These are phyloP conservation scores for Mycena rosella DNA, from an alignment of 768 basidiomycete genomes.

Conservation along the genomic window DNA sequence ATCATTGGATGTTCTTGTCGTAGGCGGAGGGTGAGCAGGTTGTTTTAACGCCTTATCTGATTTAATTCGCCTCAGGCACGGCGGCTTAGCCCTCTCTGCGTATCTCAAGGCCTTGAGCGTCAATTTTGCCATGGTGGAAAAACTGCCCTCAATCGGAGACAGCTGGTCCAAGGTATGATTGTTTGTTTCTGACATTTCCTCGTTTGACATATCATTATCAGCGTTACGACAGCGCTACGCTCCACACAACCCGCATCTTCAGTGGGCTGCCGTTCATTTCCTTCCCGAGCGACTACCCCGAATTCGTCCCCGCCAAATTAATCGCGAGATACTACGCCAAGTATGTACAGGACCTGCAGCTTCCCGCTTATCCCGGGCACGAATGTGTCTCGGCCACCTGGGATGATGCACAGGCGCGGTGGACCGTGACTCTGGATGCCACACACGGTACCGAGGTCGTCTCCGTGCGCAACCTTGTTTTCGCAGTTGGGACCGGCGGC, in stretches of 20 bases:
- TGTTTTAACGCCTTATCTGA: neutral
- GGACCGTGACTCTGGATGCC: conserved; percentile 46
- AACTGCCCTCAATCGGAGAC: conserved; percentile 55
- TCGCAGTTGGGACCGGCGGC: conserved; percentile 38
- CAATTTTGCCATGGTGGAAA: conserved; percentile 61
- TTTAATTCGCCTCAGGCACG: conserved; percentile 29
- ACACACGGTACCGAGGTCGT: conserved; percentile 36
- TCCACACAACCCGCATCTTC: conserved; percentile 45
- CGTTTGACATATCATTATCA: neutral
- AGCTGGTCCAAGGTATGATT: conserved; percentile 59
- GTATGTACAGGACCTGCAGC: conserved; percentile 25
- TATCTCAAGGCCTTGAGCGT: conserved; percentile 59
- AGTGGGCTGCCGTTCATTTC: conserved; percentile 38
- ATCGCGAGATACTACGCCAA: conserved; percentile 33
- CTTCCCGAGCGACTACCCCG: conserved; percentile 33
- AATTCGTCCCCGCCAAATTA: conserved; percentile 32
- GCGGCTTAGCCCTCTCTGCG: conserved; percentile 38
- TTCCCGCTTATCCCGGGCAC: conserved; percentile 29
- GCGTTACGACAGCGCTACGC: conserved; percentile 36
- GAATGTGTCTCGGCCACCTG: conserved; percentile 38
- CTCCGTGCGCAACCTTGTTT: conserved; percentile 45
- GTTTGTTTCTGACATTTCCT: neutral
- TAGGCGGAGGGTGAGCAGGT: conserved; percentile 52
- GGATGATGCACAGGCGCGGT: conserved; percentile 39
- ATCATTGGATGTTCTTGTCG: conserved; percentile 51